Conservation (phyloP, 2,329 filamentous ascomycete species). For the Knoxdaviesia capensis region DNA sequence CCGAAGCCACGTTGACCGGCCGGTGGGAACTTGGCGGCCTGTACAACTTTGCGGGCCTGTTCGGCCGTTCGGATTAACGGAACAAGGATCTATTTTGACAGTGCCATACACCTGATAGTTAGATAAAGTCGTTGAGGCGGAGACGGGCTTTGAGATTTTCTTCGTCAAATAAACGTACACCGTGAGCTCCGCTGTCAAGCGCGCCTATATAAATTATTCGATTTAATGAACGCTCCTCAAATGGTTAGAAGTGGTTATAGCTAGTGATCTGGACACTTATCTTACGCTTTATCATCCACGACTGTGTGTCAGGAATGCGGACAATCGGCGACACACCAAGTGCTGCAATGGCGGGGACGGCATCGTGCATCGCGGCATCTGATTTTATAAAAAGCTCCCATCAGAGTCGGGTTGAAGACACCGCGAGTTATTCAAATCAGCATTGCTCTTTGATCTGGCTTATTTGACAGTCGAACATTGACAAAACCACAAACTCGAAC, state of each 20-base stretch:
- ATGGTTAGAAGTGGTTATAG: no score
- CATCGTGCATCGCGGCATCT: constrained; percentile 22
- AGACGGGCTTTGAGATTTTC: no score
- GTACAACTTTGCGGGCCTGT: constrained; percentile 22
- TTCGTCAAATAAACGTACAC: constrained; percentile 4
- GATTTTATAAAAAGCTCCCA: not conserved
- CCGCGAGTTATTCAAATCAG: no score
- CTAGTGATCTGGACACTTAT: no score
- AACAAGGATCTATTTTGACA: constrained; percentile 17
- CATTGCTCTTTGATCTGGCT: no score
- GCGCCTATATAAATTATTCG: constrained; percentile 11
- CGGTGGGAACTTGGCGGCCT: constrained; percentile 29
- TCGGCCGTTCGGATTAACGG: constrained; percentile 24
- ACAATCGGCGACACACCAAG: constrained; percentile 20
- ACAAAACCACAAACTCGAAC: no score
- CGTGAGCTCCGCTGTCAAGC: constrained; percentile 29
- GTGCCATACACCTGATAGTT: no score
- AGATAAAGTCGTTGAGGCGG: no score
- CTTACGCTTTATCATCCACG: constrained; percentile 22
- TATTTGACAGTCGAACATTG: no score
- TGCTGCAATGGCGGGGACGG: constrained; percentile 20
- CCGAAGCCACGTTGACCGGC: constrained; percentile 26
- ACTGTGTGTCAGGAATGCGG: constrained; percentile 15
- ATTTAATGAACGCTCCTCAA: not conserved
- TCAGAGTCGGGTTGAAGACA: no score